A percentile compares a stretch with the other conserved stretches of the same genome.
These are phyloP conservation scores for Sclerospora graminicola DNA, from an alignment of 352 stramenopile genomes.

Conservation along the genomic window DNA sequence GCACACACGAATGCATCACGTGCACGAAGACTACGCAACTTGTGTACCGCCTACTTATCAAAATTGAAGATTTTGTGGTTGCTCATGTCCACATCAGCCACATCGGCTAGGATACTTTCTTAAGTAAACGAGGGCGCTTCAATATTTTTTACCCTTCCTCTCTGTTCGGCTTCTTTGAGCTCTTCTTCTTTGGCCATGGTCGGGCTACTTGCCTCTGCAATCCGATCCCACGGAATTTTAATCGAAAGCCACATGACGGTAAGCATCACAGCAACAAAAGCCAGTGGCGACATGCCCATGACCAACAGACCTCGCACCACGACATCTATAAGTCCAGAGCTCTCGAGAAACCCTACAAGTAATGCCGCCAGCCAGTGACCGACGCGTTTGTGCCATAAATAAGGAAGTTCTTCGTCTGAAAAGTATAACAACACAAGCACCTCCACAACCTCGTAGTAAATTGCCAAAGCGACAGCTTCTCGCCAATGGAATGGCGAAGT, in stretches of 20 bases:
- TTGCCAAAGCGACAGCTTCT: slow-evolving; percentile 10
- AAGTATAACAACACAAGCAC: slow-evolving; percentile 54
- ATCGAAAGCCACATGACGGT: slow-evolving; percentile 32
- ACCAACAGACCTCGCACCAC: slow-evolving; percentile 13
- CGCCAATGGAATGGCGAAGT: slow-evolving; percentile 2
- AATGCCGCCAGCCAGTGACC: slow-evolving; percentile 27
- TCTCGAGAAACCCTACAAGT: slow-evolving; percentile 22
- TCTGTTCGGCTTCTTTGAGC: no score
- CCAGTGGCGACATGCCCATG: slow-evolving; percentile 16
- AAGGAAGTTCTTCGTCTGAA: slow-evolving; percentile 26
- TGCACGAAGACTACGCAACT: no score
- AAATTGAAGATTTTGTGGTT: no score
- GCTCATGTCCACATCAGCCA: no score
- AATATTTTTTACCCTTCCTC: no score
- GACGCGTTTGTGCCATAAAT: slow-evolving; percentile 31
- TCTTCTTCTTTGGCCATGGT: no score
- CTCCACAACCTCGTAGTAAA: slow-evolving; percentile 42
- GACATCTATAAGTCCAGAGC: slow-evolving; percentile 10
- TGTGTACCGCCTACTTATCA: no score
- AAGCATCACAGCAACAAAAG: slow-evolving; percentile 25
- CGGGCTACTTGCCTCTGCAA: slow-evolving; percentile 12
- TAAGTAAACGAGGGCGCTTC: no score
- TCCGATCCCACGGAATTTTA: slow-evolving; percentile 31
- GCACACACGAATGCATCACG: no score
- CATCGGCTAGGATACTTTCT: no score